Percentiles rank a stretch among this genome's conserved stretches.
phyloP scores from a whole-genome alignment of 2,329 filamentous ascomycete genomes.

The Westerdykella aurantiaca region DNA sequence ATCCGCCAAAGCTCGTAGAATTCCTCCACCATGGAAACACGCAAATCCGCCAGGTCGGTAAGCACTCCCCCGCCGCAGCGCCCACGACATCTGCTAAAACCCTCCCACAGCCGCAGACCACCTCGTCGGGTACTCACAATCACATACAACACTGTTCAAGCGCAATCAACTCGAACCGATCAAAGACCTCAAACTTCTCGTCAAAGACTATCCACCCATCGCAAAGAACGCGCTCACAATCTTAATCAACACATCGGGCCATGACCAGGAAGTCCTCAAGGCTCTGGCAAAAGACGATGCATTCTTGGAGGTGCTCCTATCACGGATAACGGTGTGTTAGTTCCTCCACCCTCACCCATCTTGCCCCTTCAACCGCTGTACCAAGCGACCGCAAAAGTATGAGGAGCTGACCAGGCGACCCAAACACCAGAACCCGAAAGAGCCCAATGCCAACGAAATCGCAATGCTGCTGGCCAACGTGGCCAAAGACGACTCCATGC shows the following conservation, averaged over 20 bases:
- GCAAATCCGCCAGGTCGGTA: constrained; percentile 77
- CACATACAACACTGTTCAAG: constrained; percentile 79
- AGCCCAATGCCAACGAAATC: constrained; percentile 76
- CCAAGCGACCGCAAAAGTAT: too few relatives aligned
- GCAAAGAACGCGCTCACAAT: constrained; percentile 90
- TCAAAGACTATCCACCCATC: constrained; percentile 81
- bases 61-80: constrained; percentile 10
- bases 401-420: constrained; percentile 1
- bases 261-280: constrained; percentile 69
- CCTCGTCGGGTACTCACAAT: constrained; percentile 74
- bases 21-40: constrained; percentile 91
- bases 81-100: constrained; percentile 10
- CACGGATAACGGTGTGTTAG: constrained; percentile 67
- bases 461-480: constrained; percentile 93
- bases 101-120: constrained; percentile 65
- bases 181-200: constrained; percentile 78
- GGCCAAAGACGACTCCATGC: constrained; percentile 69
- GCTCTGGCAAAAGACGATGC: constrained; percentile 69
- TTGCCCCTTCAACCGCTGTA: not conserved
- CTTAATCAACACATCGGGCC: constrained; percentile 71
- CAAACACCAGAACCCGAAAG: constrained; percentile 55
- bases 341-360: constrained; percentile 16
- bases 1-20: constrained; percentile 66
- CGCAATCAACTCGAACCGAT: constrained; percentile 69
- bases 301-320: constrained; percentile 70